Percentiles rank a stretch among this genome's conserved stretches.
Conservation (phyloP, 805 yeast genomes). For the Teunomyces kruisii region DNA sequence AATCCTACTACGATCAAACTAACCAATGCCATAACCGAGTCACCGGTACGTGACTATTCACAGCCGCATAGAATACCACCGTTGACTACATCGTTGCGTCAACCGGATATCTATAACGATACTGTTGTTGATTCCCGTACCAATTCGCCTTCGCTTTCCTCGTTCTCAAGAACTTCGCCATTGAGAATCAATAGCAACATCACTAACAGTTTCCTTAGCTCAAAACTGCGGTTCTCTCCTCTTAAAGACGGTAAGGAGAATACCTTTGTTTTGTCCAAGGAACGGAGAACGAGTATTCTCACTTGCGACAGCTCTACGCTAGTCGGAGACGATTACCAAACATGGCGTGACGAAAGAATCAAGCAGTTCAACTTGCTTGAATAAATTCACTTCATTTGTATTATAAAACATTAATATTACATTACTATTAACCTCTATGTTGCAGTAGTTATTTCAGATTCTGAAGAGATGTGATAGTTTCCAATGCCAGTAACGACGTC, state of each 20-base stretch:
- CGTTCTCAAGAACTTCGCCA: constrained; percentile 1
- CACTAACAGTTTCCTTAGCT: background rate
- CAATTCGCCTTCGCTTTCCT: background rate
- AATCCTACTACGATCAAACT: constrained; percentile 9
- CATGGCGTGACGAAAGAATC: constrained; percentile 40
- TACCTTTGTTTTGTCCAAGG: background rate
- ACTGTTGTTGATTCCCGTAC: background rate
- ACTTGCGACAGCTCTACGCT: constrained; percentile 38
- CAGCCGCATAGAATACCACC: background rate
- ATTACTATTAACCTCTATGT: constrained; percentile 2
- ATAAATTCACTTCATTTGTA: background rate
- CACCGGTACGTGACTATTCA: background rate
- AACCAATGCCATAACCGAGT: constrained; percentile 7
- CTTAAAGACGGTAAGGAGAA: constrained; percentile 1
- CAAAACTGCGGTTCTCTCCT: background rate
- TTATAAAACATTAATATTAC: constrained; percentile 3
- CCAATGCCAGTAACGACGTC: constrained; percentile 11
- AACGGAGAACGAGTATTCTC: constrained; percentile 16
- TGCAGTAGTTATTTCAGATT: background rate
- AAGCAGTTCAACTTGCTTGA: constrained; percentile 13
- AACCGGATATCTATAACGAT: constrained; percentile 1
- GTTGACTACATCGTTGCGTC: background rate
- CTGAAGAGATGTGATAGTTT: constrained; percentile 2
- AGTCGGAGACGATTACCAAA: constrained; percentile 40
- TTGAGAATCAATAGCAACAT: constrained; percentile 3